Percentiles rank a stretch among this genome's conserved stretches.
Evolutionary conservation across 2,329 filamentous ascomycete species (phyloP).

Genomic region (Claviceps digitariae): DNA sequence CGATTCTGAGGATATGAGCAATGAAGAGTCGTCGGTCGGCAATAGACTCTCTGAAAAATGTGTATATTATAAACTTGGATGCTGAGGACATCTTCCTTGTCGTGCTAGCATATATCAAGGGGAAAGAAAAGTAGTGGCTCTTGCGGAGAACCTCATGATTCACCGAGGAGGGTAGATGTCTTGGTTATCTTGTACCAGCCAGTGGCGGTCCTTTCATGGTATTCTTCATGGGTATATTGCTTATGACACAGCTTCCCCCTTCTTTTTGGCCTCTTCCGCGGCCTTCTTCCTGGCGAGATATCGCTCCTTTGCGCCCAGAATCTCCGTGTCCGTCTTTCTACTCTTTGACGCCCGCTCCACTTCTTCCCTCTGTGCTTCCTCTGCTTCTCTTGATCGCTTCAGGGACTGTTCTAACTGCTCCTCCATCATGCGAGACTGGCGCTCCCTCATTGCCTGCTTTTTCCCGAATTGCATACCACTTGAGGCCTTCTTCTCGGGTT

Average conservation of each 20-base stretch:
- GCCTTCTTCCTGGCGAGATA: conserved; percentile 67
- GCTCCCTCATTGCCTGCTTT: conserved; percentile 56
- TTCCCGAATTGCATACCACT: conserved; percentile 31
- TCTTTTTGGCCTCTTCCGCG: conserved; percentile 54
- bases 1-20: background rate
- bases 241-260: conserved; percentile 20
- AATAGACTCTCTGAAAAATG: background rate
- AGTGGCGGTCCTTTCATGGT: background rate
- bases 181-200: background rate
- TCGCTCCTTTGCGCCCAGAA: conserved; percentile 64
- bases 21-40: background rate
- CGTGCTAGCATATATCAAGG: no score
- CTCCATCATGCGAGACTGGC: conserved; percentile 68
- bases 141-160: background rate
- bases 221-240: background rate
- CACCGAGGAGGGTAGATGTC: background rate
- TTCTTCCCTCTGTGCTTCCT: conserved; percentile 49
- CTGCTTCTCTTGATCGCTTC: conserved; percentile 57
- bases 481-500: conserved; percentile 22
- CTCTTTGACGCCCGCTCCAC: conserved; percentile 58
- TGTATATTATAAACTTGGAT: background rate
- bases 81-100: background rate
- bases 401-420: conserved; percentile 60
- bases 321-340: conserved; percentile 62
- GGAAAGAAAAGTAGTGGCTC: no score